phyloP scores from a whole-genome alignment of 257 asterid genomes.

The Fraxinus cuspidata region DNA sequence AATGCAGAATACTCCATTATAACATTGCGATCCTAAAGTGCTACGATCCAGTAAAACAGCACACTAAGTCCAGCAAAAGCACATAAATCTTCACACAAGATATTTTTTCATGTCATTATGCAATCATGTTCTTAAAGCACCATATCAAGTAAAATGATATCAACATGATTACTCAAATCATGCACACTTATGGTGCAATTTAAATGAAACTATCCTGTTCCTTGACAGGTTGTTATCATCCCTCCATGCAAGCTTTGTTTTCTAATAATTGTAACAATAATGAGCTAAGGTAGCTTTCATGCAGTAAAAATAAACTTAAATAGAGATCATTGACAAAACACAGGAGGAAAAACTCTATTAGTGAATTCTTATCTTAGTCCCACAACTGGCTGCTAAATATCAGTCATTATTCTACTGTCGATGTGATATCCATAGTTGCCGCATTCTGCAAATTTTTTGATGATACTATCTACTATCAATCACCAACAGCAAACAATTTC shows the following conservation, averaged over 20 bases:
- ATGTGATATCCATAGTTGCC: too few relatives aligned
- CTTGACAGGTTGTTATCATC: not conserved
- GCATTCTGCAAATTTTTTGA: not conserved
- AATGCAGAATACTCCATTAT: constrained; percentile 15
- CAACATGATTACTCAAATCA: not conserved
- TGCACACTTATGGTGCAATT: too few relatives aligned
- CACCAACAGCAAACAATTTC: not conserved
- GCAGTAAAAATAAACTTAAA: not conserved
- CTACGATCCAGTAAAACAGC: constrained; percentile 2
- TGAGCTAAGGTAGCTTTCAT: not conserved
- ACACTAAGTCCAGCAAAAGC: not conserved
- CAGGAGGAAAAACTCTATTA: not conserved
- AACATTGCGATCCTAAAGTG: not conserved
- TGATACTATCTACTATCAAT: not conserved
- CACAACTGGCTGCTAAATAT: not conserved
- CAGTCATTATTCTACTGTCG: too few relatives aligned
- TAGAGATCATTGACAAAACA: not conserved
- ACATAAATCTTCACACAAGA: not conserved
- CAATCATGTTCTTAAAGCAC: not conserved
- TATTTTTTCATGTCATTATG: not conserved
- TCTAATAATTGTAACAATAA: too few relatives aligned
- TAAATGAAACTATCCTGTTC: not conserved
- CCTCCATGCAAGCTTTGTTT: not conserved
- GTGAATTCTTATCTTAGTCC: not conserved
- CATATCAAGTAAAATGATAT: not conserved